Base-by-base conservation (phyloP, 129 eudicot genomes). In the Deinandra increscens region DNA sequence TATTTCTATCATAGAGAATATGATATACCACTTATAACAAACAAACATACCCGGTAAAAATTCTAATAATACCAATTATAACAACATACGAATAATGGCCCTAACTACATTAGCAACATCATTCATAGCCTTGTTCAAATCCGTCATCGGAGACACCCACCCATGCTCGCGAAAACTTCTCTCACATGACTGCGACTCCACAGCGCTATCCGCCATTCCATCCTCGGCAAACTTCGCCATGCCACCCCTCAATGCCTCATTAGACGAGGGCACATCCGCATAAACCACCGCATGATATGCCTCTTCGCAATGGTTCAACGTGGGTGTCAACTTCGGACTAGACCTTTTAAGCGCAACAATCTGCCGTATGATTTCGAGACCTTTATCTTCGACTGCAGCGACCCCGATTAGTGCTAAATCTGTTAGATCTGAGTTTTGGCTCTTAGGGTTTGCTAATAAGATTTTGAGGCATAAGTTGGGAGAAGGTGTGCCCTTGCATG, bases 161-260 rank as follows among this genome's bases (percentile, higher is more conserved):
- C 68, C 74, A 67, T 33, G 39, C 51, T 63, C 29, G 1, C 59
- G 38, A 34, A 84, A 84, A 41, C 70, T 66, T 2, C 36, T 20
- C 75, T 81, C 79, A 60, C 84, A 86, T 10, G 44, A 56, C 38
- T 73, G 56, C 0, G 79, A 74, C 66, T 83, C 84, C 0, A 74
- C 33, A 1, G 19, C 75, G 13, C 55, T 20, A 58, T 86, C 85
- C 17, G 77, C 77, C 77, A 86, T 70, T 17, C 80, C 89, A 5
- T 69, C 65, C 64, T 84, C 89, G 0, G 73, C 93, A 64, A 81
- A 75, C 49, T 79, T 86, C 1, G 85, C 71, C 34, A 68, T 19
- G 11, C 85, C 84, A 1, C 31, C 58, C 7, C 14, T 43, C 59
- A 81, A 64, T 0, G 75, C 87, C 5, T 73, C 48, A 11, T 34